phyloP scores from a whole-genome alignment of 2,329 filamentous ascomycete species.

The Fusarium austroafricanum region DNA sequence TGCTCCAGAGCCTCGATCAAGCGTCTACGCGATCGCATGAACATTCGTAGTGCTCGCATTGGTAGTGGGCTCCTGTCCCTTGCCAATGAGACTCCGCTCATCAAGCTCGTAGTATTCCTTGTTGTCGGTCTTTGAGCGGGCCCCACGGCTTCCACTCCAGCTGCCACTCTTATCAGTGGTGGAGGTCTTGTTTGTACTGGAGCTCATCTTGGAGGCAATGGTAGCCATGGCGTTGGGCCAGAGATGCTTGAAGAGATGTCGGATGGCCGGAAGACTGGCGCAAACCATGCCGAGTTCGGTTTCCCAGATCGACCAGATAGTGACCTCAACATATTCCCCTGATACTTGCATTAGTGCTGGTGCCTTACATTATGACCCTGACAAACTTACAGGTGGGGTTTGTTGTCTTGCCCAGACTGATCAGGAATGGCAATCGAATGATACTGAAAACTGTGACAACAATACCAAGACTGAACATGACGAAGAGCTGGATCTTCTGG shows the following conservation, averaged over 20 bases:
- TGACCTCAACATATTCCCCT: constrained; percentile 37
- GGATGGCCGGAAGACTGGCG: constrained; percentile 36
- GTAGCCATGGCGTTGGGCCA: constrained; percentile 39
- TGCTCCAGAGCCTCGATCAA: background rate
- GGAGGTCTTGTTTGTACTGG: constrained; percentile 20
- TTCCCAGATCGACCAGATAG: constrained; percentile 41
- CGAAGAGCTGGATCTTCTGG: constrained; percentile 34
- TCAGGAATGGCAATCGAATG: constrained; percentile 32
- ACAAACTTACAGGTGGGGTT: constrained; percentile 32
- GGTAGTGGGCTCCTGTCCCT: background rate
- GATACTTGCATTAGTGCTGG: background rate
- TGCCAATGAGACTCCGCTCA: constrained; percentile 34
- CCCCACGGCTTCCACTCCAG: constrained; percentile 25
- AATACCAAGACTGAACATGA: constrained; percentile 35
- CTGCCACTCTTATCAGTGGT: constrained; percentile 19
- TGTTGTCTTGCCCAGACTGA: constrained; percentile 27
- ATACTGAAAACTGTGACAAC: constrained; percentile 35
- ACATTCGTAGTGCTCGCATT: constrained; percentile 7
- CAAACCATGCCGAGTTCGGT: constrained; percentile 40
- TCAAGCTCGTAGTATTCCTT: constrained; percentile 36
- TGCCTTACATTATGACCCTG: no score
- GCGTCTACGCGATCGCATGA: background rate
- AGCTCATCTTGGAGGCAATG: constrained; percentile 33
- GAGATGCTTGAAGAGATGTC: constrained; percentile 38
- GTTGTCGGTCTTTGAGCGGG: constrained; percentile 35